Base-by-base conservation (phyloP, 2,329 filamentous ascomycete species). In the Calonectria hawksworthii region DNA sequence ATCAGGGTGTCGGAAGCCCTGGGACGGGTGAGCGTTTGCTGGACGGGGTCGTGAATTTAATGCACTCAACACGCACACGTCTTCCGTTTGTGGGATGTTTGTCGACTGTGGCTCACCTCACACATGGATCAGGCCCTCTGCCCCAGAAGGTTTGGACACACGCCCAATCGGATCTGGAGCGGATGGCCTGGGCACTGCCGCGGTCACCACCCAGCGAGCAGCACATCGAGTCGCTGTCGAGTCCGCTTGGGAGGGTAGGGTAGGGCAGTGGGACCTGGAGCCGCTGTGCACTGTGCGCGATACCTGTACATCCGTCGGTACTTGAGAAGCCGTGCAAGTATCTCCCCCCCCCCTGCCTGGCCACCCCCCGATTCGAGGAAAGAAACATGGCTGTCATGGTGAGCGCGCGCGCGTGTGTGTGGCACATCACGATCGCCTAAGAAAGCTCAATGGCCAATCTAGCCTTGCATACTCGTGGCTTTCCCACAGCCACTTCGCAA, bases 51-150 rank as follows among this genome's bases (percentile, higher is more conserved):
- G 73, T 76, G 64, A 54, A 67, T 80, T 70, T 75, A 81, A 81
- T 81, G 80, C 80, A 78, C 77, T 76, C 79, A 80, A 81, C 76
- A 75, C 78, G 77, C 80, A 81, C 77, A 78, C 79, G 72, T 78
- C 78, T 80, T 73, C 70, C 67, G 68, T 73, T 75, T 74, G 77
- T 80, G 77, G 78, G 72, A 78, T 80, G 80, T 81, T 81, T 81
- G 76, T 73, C 77, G 41, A 73, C 77, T 68, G 56, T 68, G 47
- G 65, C 70, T 73, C 73, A 74, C 70, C 70, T 73, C 73, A 74
- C 70, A 66, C 77, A 79, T 80, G 72, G 76, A 78, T 79, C 74
- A 79, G 68, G 74, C 77, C 68, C 77, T 79, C 73, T 67, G 76
- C 75, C 77, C 69, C 70, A 77, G 78, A 76, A 68, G 54, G 70